Evolutionary conservation across 495 filamentous ascomycete genomes (phyloP).

Genomic region (Acidomyces sp.): DNA sequence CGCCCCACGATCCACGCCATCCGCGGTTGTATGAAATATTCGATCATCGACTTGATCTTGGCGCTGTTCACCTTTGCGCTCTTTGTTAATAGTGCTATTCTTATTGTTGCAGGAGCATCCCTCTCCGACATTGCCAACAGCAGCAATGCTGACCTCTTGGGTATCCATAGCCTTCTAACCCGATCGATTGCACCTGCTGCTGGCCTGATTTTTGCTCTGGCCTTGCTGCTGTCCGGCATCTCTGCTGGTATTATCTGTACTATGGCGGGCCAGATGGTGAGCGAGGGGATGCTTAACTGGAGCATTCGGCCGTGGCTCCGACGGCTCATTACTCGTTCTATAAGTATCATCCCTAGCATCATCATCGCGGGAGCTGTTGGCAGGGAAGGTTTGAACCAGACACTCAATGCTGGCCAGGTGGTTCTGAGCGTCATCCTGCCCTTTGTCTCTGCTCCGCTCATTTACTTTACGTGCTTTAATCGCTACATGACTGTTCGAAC

Average conservation of each 20-base stretch:
- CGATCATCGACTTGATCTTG: constrained; percentile 52
- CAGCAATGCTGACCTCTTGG: constrained; percentile 60
- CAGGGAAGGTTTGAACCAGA: constrained; percentile 50
- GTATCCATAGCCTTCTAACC: constrained; percentile 66
- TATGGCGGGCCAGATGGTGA: constrained; percentile 73
- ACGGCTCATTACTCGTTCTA: constrained; percentile 53
- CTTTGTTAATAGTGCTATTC: constrained; percentile 83
- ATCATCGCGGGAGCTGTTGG: constrained; percentile 75
- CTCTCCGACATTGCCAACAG: constrained; percentile 48
- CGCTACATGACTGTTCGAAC: constrained; percentile 61
- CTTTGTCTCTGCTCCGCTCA: constrained; percentile 67
- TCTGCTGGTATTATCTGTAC: constrained; percentile 73
- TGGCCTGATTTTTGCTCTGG: constrained; percentile 64
- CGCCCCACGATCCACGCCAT: constrained; percentile 67
- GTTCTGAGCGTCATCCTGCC: constrained; percentile 69
- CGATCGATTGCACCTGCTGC: constrained; percentile 54
- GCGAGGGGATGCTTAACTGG: constrained; percentile 66
- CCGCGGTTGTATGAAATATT: constrained; percentile 64
- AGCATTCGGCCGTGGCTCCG: constrained; percentile 57
- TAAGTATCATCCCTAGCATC: constrained; percentile 69
- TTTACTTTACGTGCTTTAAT: constrained; percentile 74
- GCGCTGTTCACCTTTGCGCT: constrained; percentile 80
- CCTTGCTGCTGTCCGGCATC: constrained; percentile 62
- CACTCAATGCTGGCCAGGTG: constrained; percentile 67
- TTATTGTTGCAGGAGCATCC: constrained; percentile 75